Evolutionary conservation across 352 stramenopile genomes (phyloP).

Genomic region (Globisporangium echinulatum): DNA sequence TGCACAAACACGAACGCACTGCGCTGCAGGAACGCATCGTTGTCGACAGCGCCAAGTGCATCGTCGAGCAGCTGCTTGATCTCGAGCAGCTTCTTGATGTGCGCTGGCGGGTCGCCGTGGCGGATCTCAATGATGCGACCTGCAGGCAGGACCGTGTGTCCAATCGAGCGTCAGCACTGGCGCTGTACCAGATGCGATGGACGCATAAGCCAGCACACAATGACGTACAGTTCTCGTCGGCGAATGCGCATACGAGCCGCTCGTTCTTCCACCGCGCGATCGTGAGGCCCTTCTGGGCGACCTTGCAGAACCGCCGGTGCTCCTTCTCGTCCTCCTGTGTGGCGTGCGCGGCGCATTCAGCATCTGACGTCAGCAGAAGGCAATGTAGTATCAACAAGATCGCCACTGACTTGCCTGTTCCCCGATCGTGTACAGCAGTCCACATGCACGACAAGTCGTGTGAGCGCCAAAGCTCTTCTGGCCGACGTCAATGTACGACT

Average conservation of each 20-base stretch:
- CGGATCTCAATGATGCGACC: constrained; percentile 65
- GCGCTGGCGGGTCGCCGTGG: constrained; percentile 32
- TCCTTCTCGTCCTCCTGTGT: constrained; percentile 67
- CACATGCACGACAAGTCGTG: constrained; percentile 51
- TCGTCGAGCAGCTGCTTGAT: constrained; percentile 69
- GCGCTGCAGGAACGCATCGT: constrained; percentile 44
- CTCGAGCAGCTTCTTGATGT: constrained; percentile 71
- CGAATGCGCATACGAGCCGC: constrained; percentile 36
- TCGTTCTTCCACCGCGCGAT: constrained; percentile 70
- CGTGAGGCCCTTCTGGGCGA: constrained; percentile 30
- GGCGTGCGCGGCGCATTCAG: too few relatives aligned
- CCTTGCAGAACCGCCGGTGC: constrained; percentile 55
- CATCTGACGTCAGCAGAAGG: too few relatives aligned
- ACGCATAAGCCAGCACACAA: neutral
- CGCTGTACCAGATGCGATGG: too few relatives aligned
- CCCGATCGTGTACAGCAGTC: constrained; percentile 63
- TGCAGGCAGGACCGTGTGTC: constrained; percentile 1
- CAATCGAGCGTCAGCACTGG: neutral
- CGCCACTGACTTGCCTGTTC: constrained; percentile 28
- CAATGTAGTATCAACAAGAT: neutral
- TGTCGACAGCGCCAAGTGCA: constrained; percentile 51
- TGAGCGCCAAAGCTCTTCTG: constrained; percentile 65
- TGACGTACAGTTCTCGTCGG: constrained; percentile 23
- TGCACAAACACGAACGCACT: constrained; percentile 58
- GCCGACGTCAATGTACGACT: constrained; percentile 72